phyloP scores from a whole-genome alignment of 805 yeast species.

The Komagataella ulmi region DNA sequence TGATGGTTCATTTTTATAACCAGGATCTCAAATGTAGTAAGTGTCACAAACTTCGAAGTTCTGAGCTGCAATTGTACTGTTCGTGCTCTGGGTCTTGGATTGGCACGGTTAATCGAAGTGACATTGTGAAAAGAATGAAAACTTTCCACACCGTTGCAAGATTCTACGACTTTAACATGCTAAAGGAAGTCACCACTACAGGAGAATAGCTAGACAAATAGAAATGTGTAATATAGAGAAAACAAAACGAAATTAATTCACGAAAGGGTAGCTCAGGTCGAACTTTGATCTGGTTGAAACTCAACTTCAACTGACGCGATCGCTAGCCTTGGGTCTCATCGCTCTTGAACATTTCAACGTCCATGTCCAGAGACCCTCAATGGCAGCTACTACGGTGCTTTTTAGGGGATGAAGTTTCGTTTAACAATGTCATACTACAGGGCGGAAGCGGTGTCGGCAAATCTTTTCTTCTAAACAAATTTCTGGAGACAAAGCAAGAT shows the following conservation, averaged over 20 bases:
- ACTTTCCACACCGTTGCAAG: slow-evolving; percentile 47
- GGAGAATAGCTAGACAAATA: not conserved
- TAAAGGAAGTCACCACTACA: slow-evolving; percentile 22
- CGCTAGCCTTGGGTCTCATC: not conserved
- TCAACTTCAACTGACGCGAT: not conserved
- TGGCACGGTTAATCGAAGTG: slow-evolving; percentile 33
- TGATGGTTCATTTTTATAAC: slow-evolving; percentile 44
- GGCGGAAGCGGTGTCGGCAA: slow-evolving; percentile 21
- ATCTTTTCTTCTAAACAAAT: slow-evolving; percentile 21
- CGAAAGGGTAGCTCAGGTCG: not conserved
- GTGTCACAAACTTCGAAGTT: slow-evolving; percentile 55
- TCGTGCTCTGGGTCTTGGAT: slow-evolving; percentile 83
- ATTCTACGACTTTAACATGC: slow-evolving; percentile 44
- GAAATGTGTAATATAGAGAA: not conserved
- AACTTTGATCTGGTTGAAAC: not conserved
- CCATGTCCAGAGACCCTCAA: not conserved
- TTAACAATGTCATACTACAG: not conserved
- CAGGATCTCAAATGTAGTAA: slow-evolving; percentile 79
- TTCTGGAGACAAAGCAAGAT: slow-evolving; percentile 10
- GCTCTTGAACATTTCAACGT: not conserved
- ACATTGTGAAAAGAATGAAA: slow-evolving; percentile 28
- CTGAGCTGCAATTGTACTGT: slow-evolving; percentile 64
- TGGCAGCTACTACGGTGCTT: not conserved
- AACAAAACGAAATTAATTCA: too few relatives aligned
- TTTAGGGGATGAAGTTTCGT: not conserved